These are phyloP conservation scores for Achlya hypogyna DNA, from an alignment of 352 stramenopile species.

Conservation along the genomic window DNA sequence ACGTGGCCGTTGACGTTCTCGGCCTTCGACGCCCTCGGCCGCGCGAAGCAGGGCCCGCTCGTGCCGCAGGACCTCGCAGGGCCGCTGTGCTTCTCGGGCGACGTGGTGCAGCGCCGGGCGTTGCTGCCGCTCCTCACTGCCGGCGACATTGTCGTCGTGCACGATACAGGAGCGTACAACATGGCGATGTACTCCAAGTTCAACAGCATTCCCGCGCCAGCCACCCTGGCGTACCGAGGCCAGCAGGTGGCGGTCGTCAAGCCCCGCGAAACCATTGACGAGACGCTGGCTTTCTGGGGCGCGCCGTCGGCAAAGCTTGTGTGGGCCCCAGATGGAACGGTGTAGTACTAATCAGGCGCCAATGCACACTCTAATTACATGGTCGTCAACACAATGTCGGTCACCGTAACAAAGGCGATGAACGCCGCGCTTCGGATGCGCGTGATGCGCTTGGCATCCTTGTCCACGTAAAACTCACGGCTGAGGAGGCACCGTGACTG, in stretches of 20 bases:
- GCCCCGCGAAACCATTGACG: conserved; percentile 49
- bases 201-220: conserved; percentile 70
- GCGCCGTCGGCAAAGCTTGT: too few relatives aligned
- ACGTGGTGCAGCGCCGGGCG: conserved; percentile 75
- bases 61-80: conserved; percentile 80
- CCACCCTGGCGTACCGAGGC: conserved; percentile 49
- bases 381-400: background rate
- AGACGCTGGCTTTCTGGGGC: conserved; percentile 65
- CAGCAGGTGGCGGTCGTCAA: conserved; percentile 53
- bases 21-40: conserved; percentile 46
- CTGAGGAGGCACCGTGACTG: background rate
- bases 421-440: background rate
- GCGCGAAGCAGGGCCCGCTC: conserved; percentile 35
- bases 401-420: background rate
- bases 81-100: conserved; percentile 88
- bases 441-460: conserved; percentile 2
- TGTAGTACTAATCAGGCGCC: too few relatives aligned
- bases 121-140: conserved; percentile 55
- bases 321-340: too few relatives aligned
- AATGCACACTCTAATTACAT: too few relatives aligned
- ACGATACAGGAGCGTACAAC: conserved; percentile 84
- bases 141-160: conserved; percentile 76
- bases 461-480: conserved; percentile 6
- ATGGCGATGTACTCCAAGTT: conserved; percentile 85
- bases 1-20: conserved; percentile 77